These are phyloP conservation scores for Phytophthora cryptogea DNA, from an alignment of 352 stramenopile species.

Conservation along the genomic window DNA sequence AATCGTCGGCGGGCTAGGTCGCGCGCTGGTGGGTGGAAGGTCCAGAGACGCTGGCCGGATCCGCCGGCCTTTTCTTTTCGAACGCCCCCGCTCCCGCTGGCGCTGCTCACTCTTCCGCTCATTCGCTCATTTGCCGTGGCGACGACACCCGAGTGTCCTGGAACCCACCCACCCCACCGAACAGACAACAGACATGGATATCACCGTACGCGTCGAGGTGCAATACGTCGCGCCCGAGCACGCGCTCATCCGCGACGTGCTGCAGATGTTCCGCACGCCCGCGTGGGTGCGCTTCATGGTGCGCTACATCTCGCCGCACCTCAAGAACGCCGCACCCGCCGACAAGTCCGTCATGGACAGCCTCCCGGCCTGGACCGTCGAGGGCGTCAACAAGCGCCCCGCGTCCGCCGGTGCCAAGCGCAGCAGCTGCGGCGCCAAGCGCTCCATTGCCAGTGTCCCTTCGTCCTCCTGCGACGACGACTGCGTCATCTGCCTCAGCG, in stretches of 20 bases:
- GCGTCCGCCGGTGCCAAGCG: background rate
- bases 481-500: constrained; percentile 93
- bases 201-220: constrained; percentile 79
- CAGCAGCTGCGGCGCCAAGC: constrained; percentile 19
- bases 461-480: constrained; percentile 27
- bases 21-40: constrained; percentile 26
- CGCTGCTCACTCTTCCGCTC: constrained; percentile 34
- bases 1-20: constrained; percentile 22
- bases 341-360: constrained; percentile 72
- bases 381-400: background rate
- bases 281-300: constrained; percentile 88
- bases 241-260: constrained; percentile 68
- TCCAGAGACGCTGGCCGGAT: constrained; percentile 33
- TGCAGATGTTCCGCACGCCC: constrained; percentile 83
- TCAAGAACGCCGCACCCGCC: constrained; percentile 79
- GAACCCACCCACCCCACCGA: constrained; percentile 6
- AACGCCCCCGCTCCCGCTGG: constrained; percentile 25
- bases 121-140: constrained; percentile 46
- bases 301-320: constrained; percentile 83
- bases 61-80: constrained; percentile 39
- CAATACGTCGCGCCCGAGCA: constrained; percentile 74
- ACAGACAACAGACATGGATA: constrained; percentile 57
- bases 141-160: constrained; percentile 18
- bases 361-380: constrained; percentile 38
- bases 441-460: constrained; percentile 33